Evolutionary conservation across 1,139 yeast genomes (phyloP).

Genomic region (Nadsonia commutata): DNA sequence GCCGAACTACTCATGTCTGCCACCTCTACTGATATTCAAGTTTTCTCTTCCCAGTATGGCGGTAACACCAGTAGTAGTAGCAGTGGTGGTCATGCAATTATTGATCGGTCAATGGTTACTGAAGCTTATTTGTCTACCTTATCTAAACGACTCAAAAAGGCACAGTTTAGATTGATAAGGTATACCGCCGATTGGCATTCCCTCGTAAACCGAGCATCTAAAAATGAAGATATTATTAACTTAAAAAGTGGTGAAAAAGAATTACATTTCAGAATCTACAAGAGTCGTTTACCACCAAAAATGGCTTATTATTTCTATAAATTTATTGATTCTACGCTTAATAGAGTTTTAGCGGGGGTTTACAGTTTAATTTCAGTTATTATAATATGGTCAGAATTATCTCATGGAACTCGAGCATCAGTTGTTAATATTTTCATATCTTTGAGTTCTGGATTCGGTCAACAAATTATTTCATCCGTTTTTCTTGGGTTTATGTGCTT

Average conservation of each 20-base stretch:
- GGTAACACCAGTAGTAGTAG: slow-evolving; percentile 11
- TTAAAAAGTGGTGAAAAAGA: slow-evolving; percentile 17
- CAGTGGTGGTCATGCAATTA: slow-evolving; percentile 8
- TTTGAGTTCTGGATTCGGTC: slow-evolving; percentile 20
- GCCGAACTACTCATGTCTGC: slow-evolving; percentile 20
- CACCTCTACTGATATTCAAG: slow-evolving; percentile 5
- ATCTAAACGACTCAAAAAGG: slow-evolving; percentile 14
- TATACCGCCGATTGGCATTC: slow-evolving; percentile 27
- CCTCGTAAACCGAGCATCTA: slow-evolving; percentile 25
- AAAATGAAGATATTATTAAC: slow-evolving; percentile 21
- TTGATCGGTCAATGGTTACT: slow-evolving; percentile 16
- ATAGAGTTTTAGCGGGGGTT: slow-evolving; percentile 26
- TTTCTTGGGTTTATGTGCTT: slow-evolving; percentile 53
- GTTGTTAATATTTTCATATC: slow-evolving; percentile 39
- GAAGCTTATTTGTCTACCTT: slow-evolving; percentile 17
- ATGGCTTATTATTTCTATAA: slow-evolving; percentile 28
- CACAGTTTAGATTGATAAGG: slow-evolving; percentile 19
- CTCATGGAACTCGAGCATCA: slow-evolving; percentile 55
- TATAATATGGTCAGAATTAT: slow-evolving; percentile 56
- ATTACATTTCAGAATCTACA: slow-evolving; percentile 3
- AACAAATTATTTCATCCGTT: slow-evolving; percentile 27
- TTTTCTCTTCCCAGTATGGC: slow-evolving; percentile 7
- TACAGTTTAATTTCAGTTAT: slow-evolving; percentile 37
- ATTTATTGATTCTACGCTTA: slow-evolving; percentile 32
- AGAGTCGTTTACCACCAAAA: slow-evolving; percentile 24